phyloP scores from a whole-genome alignment of 2,329 filamentous ascomycete genomes.

The Neonectria punicea region DNA sequence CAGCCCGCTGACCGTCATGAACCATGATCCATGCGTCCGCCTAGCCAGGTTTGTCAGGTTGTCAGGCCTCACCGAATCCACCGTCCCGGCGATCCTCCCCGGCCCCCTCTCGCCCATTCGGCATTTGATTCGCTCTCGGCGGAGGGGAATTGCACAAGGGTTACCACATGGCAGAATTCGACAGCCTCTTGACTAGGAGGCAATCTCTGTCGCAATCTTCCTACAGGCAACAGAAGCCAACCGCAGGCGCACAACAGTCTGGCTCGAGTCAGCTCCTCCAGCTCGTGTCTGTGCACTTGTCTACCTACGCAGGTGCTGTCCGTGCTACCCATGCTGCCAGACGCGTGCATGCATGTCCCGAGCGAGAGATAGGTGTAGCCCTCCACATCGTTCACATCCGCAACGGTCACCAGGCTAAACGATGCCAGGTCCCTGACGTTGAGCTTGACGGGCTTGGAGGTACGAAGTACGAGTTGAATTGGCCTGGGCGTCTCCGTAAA shows the following conservation, averaged over 20 bases:
- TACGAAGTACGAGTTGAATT: not conserved
- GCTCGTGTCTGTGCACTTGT: not conserved
- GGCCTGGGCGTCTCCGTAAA: not conserved
- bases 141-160: not conserved
- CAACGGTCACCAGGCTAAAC: not conserved
- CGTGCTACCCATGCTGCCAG: not conserved
- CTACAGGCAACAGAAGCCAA: not conserved
- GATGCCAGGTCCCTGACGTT: not conserved
- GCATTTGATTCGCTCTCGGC: conserved; percentile 3
- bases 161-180: not conserved
- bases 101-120: not conserved
- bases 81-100: conserved; percentile 6
- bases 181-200: not conserved
- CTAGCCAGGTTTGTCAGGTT: not conserved
- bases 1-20: not conserved
- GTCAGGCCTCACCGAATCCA: not conserved
- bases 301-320: not conserved
- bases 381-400: not conserved
- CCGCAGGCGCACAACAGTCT: not conserved
- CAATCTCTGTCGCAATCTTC: conserved; percentile 1
- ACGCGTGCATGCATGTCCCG: not conserved
- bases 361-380: not conserved
- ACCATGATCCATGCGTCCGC: conserved; percentile 14
- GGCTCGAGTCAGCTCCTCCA: not conserved
- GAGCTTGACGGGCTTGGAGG: not conserved